Percentiles rank a stretch among this genome's conserved stretches.
phyloP scores from a whole-genome alignment of 2,329 filamentous ascomycete genomes.

The Pseudogymnoascus sp. region DNA sequence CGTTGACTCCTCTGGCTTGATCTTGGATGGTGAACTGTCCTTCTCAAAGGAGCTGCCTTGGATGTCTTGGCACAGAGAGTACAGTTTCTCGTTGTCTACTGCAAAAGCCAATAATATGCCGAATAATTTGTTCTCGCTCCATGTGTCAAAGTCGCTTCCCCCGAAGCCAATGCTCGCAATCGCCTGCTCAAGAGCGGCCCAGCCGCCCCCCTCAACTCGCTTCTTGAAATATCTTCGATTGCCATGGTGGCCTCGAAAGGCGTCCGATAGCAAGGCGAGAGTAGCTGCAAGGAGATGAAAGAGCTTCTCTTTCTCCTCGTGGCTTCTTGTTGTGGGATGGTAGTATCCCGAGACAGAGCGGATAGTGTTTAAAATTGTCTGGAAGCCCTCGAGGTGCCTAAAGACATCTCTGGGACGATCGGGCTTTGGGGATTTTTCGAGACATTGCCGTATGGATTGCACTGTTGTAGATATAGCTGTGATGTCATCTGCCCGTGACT shows the following conservation, averaged over 20 bases:
- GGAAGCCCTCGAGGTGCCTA: conserved; percentile 71
- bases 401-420: conserved; percentile 68
- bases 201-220: conserved; percentile 68
- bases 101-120: conserved; percentile 76
- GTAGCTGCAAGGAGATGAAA: conserved; percentile 64
- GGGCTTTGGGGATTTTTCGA: conserved; percentile 37
- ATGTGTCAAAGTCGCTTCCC: conserved; percentile 58
- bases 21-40: background rate
- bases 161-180: conserved; percentile 61
- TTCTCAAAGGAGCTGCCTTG: background rate
- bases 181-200: conserved; percentile 66
- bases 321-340: conserved; percentile 54
- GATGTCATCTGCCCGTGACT: background rate
- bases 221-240: conserved; percentile 83
- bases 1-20: background rate
- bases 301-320: conserved; percentile 56
- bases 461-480: conserved; percentile 1
- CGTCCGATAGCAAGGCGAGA: conserved; percentile 60
- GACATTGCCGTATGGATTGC: conserved; percentile 26
- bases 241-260: conserved; percentile 68
- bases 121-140: conserved; percentile 67
- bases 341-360: conserved; percentile 69
- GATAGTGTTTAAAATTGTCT: conserved; percentile 62
- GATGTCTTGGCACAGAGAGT: conserved; percentile 55
- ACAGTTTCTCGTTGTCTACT: conserved; percentile 68